These are phyloP conservation scores for Talaromyces amestolkiae DNA, from an alignment of 2,329 filamentous ascomycete species.

Conservation along the genomic window DNA sequence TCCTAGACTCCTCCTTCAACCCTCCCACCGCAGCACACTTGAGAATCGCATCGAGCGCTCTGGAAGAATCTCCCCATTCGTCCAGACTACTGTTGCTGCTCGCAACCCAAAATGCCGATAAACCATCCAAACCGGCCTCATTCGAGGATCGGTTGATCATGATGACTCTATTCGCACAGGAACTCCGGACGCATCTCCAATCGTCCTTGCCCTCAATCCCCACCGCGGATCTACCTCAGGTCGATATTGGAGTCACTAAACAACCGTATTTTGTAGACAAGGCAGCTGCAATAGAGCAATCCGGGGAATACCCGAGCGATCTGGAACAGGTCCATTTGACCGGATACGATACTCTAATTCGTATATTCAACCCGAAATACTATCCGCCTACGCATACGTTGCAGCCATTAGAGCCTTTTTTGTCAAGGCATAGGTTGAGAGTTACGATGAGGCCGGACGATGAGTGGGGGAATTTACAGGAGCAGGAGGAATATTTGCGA, in stretches of 20 bases:
- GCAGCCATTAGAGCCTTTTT: conserved; percentile 41
- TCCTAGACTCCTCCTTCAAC: conserved; percentile 66
- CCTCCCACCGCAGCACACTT: conserved; percentile 61
- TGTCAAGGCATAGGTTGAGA: conserved; percentile 43
- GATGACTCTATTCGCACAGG: conserved; percentile 49
- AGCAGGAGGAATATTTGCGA: conserved; percentile 40
- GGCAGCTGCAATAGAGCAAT: conserved; percentile 42
- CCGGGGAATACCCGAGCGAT: conserved; percentile 34
- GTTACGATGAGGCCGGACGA: conserved; percentile 45
- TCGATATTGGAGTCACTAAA: conserved; percentile 51
- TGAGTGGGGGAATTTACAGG: conserved; percentile 39
- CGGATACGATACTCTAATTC: conserved; percentile 50
- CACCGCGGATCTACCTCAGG: conserved; percentile 26
- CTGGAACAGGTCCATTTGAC: conserved; percentile 49
- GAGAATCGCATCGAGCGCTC: conserved; percentile 53
- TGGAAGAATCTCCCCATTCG: conserved; percentile 38
- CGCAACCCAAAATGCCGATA: conserved; percentile 65
- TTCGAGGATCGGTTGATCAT: conserved; percentile 51
- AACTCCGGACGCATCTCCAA: conserved; percentile 36
- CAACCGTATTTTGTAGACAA: conserved; percentile 51
- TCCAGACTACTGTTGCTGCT: conserved; percentile 57
- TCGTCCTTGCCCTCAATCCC: conserved; percentile 11
- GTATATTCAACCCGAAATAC: conserved; percentile 50
- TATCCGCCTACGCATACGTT: conserved; percentile 47
- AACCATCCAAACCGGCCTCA: conserved; percentile 50